Conservation (phyloP, 805 yeast genomes). For the Sugiyamaella boreocaroliniensis region DNA sequence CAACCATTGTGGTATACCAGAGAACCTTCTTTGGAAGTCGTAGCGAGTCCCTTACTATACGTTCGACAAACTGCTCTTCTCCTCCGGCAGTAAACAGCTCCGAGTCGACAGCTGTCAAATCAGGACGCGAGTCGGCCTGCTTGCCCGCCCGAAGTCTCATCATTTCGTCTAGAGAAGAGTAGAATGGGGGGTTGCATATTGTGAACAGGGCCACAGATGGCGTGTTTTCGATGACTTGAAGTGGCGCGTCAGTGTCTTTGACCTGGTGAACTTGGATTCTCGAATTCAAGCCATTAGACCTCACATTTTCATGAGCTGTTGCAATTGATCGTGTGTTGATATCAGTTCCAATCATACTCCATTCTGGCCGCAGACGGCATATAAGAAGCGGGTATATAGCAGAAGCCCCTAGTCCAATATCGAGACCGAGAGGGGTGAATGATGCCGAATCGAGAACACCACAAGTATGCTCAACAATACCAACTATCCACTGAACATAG, state of each 20-base stretch:
- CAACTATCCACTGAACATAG: constrained; percentile 26
- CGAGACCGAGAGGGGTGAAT: constrained; percentile 23
- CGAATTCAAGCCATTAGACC: constrained; percentile 23
- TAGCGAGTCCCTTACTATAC: constrained; percentile 33
- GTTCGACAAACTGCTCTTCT: constrained; percentile 36
- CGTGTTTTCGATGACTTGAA: background rate
- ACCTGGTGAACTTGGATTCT: background rate
- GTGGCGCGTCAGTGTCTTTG: background rate
- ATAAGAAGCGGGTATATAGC: constrained; percentile 43
- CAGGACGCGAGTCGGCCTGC: constrained; percentile 15
- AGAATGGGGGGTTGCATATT: constrained; percentile 53
- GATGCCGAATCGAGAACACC: background rate
- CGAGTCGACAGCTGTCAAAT: constrained; percentile 25
- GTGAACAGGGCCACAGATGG: constrained; percentile 24
- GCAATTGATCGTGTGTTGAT: constrained; percentile 33
- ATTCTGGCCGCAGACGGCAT: constrained; percentile 17
- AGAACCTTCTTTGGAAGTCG: constrained; percentile 8
- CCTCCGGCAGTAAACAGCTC: constrained; percentile 45
- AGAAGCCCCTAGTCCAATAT: constrained; percentile 46
- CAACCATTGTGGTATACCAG: constrained; percentile 41
- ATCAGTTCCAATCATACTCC: constrained; percentile 41
- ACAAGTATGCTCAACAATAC: constrained; percentile 11
- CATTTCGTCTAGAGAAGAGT: constrained; percentile 34
- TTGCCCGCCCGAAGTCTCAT: constrained; percentile 24
- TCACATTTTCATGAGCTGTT: constrained; percentile 27